Percentiles rank a stretch among this genome's conserved stretches.
Evolutionary conservation across 2,329 filamentous ascomycete species (phyloP).

Genomic region (Xenosphaeropsis pyriputrescens): DNA sequence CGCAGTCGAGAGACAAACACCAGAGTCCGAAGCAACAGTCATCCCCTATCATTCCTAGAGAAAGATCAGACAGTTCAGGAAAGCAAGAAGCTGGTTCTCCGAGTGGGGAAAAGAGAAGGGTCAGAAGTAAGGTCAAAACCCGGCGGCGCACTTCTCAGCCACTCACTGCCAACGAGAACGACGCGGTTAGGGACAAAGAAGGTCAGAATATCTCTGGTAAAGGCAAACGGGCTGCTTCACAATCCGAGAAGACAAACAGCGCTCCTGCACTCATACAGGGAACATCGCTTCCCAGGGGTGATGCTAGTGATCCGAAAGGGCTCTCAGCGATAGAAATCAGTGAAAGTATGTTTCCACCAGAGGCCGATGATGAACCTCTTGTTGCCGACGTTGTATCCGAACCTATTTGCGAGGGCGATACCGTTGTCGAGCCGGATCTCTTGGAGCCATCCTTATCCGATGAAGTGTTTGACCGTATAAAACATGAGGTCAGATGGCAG

Average conservation of each 20-base stretch:
- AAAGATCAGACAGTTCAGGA: slow-evolving; percentile 2
- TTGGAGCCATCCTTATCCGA: slow-evolving; percentile 41
- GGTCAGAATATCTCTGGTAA: background rate
- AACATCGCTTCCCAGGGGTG: no score
- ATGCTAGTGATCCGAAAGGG: no score
- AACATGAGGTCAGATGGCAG: slow-evolving; percentile 71
- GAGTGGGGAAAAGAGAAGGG: slow-evolving; percentile 12
- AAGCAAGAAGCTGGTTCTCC: slow-evolving; percentile 4
- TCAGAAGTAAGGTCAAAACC: slow-evolving; percentile 14
- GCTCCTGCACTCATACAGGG: background rate
- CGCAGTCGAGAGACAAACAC: background rate
- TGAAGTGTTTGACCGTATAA: slow-evolving; percentile 54
- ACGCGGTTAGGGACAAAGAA: background rate
- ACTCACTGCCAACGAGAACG: slow-evolving; percentile 1
- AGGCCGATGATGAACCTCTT: no score
- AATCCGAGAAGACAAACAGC: background rate
- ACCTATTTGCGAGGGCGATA: slow-evolving; percentile 67
- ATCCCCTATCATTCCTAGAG: background rate
- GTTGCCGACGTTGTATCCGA: slow-evolving; percentile 3
- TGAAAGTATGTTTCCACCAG: no score
- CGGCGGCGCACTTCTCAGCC: slow-evolving; percentile 8
- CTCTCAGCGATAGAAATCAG: no score
- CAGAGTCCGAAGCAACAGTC: background rate
- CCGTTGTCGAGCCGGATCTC: slow-evolving; percentile 55
- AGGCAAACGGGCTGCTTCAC: no score